Conservation (phyloP, 345 rosid species). For the Brassica rapa region DNA sequence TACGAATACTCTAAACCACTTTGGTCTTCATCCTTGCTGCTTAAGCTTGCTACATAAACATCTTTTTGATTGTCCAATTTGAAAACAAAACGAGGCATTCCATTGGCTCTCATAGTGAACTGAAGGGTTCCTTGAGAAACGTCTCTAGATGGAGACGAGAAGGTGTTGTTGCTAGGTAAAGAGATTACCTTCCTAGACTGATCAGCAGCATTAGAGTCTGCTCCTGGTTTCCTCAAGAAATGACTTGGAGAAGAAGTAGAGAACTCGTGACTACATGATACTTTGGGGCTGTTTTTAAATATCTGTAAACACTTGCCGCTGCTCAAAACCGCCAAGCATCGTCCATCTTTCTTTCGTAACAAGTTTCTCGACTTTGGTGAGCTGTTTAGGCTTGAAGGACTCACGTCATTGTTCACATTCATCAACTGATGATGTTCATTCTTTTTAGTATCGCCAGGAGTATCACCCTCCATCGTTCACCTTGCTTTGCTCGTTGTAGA, state of each 20-base stretch:
- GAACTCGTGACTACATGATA: constrained; percentile 35
- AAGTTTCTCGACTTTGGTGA: constrained; percentile 37
- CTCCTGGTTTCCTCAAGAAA: background rate
- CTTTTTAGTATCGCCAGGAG: constrained; percentile 35
- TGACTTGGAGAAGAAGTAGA: constrained; percentile 49
- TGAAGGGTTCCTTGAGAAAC: constrained; percentile 67
- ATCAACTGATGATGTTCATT: constrained; percentile 46
- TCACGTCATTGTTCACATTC: constrained; percentile 24
- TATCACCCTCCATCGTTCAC: constrained; percentile 41
- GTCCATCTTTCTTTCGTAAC: constrained; percentile 43
- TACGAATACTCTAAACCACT: constrained; percentile 48
- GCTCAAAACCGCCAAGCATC: constrained; percentile 35
- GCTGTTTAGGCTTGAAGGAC: constrained; percentile 23
- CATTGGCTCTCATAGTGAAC: constrained; percentile 56
- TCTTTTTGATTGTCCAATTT: constrained; percentile 57
- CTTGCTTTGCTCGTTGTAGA: background rate
- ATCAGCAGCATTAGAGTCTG: background rate
- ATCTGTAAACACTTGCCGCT: constrained; percentile 46
- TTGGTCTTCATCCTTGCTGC: constrained; percentile 39
- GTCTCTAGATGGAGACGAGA: constrained; percentile 32
- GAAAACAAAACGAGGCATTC: constrained; percentile 61
- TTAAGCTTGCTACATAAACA: constrained; percentile 57
- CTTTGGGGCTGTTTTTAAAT: constrained; percentile 48
- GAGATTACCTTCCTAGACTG: background rate
- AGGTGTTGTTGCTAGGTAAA: constrained; percentile 20